phyloP scores from a whole-genome alignment of 306 rosid species.

The Arachis hypogaea region DNA sequence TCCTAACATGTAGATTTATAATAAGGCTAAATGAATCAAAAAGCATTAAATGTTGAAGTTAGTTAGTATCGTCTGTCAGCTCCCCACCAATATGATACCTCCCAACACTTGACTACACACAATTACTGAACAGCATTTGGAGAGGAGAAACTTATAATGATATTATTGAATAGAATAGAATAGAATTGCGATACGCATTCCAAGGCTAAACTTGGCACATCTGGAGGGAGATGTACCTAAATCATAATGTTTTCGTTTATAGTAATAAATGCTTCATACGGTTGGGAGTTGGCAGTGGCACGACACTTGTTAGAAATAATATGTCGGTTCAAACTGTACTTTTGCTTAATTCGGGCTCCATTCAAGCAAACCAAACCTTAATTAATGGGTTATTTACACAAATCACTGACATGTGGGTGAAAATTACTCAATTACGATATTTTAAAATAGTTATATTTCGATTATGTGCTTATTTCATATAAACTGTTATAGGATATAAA shows the following conservation, averaged over 20 bases:
- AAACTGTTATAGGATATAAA: no score
- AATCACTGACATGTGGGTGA: no score
- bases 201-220: background rate
- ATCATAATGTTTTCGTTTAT: background rate
- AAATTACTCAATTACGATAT: no score
- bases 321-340: constrained; percentile 17
- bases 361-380: background rate
- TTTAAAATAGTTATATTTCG: no score
- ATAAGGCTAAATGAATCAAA: background rate
- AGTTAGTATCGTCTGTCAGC: constrained; percentile 31
- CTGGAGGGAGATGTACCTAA: background rate
- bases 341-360: background rate
- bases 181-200: background rate
- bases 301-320: background rate
- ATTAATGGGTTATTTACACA: no score
- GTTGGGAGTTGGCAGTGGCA: constrained; percentile 35
- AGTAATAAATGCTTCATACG: constrained; percentile 24
- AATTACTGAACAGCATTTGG: background rate
- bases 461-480: no score
- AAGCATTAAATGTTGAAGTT: constrained; percentile 11
- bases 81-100: constrained; percentile 4
- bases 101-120: background rate
- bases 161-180: background rate
- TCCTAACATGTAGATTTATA: constrained; percentile 15
- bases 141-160: background rate